Evolutionary conservation across 2,329 filamentous ascomycete species (phyloP).

Genomic region (Colletotrichum horii): DNA sequence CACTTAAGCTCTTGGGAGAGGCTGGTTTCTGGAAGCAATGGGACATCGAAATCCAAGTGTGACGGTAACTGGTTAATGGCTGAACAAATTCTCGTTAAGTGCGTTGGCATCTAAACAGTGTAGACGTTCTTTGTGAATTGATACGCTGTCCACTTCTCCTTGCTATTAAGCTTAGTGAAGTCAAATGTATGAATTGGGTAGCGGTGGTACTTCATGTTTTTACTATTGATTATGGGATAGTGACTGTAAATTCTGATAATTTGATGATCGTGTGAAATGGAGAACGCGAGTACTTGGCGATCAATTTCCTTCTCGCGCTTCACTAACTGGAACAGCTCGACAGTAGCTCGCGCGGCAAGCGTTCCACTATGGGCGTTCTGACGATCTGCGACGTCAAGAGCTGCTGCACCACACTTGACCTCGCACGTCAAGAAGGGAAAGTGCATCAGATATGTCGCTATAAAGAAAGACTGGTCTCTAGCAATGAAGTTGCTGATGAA

Average conservation of each 20-base stretch:
- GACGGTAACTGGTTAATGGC: conserved; percentile 36
- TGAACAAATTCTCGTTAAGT: conserved; percentile 41
- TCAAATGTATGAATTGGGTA: conserved; percentile 38
- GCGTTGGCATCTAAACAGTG: conserved; percentile 36
- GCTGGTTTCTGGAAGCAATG: neutral
- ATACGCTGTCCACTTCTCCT: conserved; percentile 41
- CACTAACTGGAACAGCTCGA: conserved; percentile 42
- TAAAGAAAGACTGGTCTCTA: conserved; percentile 44
- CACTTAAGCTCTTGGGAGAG: neutral
- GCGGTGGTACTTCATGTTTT: conserved; percentile 40
- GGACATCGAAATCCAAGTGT: neutral
- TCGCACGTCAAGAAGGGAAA: conserved; percentile 56
- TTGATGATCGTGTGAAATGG: conserved; percentile 38
- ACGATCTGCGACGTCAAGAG: conserved; percentile 41
- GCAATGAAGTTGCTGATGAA: conserved; percentile 37
- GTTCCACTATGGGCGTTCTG: conserved; percentile 34
- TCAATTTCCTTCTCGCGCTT: conserved; percentile 40
- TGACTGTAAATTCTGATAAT: conserved; percentile 39
- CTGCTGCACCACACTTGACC: conserved; percentile 46
- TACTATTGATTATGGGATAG: conserved; percentile 40
- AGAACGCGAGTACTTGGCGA: conserved; percentile 48
- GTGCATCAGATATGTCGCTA: conserved; percentile 50
- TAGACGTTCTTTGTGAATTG: conserved; percentile 41
- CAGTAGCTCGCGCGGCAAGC: conserved; percentile 40
- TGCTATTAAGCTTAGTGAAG: conserved; percentile 35